Evolutionary conservation across 2,329 filamentous ascomycete species (phyloP).

Genomic region (Pseudogymnoascus sp.): DNA sequence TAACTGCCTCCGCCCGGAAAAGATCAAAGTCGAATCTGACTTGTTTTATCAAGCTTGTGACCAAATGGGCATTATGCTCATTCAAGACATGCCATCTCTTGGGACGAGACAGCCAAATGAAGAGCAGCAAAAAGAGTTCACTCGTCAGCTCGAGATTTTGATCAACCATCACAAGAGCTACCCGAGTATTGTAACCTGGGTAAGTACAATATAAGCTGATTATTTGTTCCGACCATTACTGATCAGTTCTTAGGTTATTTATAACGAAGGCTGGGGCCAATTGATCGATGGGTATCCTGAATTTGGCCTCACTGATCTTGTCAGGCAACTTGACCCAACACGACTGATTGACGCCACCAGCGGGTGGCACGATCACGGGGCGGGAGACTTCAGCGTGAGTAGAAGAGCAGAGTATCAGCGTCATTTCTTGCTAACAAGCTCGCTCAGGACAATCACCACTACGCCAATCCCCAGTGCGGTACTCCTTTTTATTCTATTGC

Average conservation of each 20-base stretch:
- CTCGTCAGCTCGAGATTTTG: slow-evolving; percentile 48
- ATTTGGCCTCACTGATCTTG: slow-evolving; percentile 45
- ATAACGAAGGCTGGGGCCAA: slow-evolving; percentile 69
- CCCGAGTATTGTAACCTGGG: slow-evolving; percentile 59
- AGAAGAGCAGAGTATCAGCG: not conserved
- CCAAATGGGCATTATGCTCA: slow-evolving; percentile 51
- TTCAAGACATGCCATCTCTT: slow-evolving; percentile 67
- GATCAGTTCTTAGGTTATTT: slow-evolving; percentile 45
- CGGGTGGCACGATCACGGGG: slow-evolving; percentile 63
- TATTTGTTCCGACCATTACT: not conserved
- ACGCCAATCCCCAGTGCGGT: slow-evolving; percentile 64
- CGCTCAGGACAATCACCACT: slow-evolving; percentile 60
- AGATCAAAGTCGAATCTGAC: slow-evolving; percentile 59
- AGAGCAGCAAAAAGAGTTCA: slow-evolving; percentile 56
- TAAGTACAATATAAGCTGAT: slow-evolving; percentile 24
- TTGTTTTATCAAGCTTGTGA: slow-evolving; percentile 64
- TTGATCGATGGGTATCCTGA: slow-evolving; percentile 46
- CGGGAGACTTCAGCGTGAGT: slow-evolving; percentile 50
- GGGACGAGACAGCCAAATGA: slow-evolving; percentile 33
- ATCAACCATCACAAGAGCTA: slow-evolving; percentile 36
- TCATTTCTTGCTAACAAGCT: not conserved
- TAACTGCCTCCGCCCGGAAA: slow-evolving; percentile 23
- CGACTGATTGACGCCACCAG: slow-evolving; percentile 55
- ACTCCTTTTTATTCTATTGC: slow-evolving; percentile 57
- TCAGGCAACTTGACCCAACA: slow-evolving; percentile 54